Evolutionary conservation across 495 filamentous ascomycete species (phyloP), one percentile per base, ranked within the genome.

Genomic region (Penicillium simplicissimum): DNA sequence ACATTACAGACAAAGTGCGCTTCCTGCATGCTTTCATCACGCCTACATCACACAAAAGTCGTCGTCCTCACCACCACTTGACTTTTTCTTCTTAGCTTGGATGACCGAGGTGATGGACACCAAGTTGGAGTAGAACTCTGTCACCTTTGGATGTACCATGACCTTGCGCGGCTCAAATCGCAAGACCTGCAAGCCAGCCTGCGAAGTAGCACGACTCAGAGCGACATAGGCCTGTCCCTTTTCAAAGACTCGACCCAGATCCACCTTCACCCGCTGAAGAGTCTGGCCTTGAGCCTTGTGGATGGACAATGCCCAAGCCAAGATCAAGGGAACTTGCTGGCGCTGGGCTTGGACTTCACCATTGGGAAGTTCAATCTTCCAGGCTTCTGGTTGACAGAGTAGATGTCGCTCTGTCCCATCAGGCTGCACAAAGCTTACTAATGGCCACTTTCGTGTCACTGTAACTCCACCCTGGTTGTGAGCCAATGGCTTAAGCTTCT

Each of bases 251-350:
- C 82, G 88, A 15, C 92, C 91, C 0, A 98, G 81, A 67, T 98
- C 92, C 7, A 98, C 93, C 72, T 96, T 96, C 51, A 98, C 96
- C 15, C 95, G 83, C 68, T 97, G 93, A 47, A 98, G 79, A 14
- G 95, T 98, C 70, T 98, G 96, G 0, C 95, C 95, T 71, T 98
- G 95, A 9, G 96, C 95, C 76, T 98, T 98, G 79, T 98, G 95
- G 62, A 98, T 98, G 2, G 91, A 96, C 15, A 98, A 77, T 14
- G 95, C 96, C 95, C 95, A 98, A 1, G 95, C 95, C 11, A 98
- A 82, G 55, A 98, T 98, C 35, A 98, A 81, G 2, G 95, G 62
- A 9, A 84, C 74, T 56, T 84, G 82, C 60, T 73, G 67, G 23
- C 82, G 89, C 37, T 88, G 86, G 2, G 95, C 95, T 74, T 97